Conservation (phyloP, 192 early-diverging fungal species). For the Backusella morwellensis region DNA sequence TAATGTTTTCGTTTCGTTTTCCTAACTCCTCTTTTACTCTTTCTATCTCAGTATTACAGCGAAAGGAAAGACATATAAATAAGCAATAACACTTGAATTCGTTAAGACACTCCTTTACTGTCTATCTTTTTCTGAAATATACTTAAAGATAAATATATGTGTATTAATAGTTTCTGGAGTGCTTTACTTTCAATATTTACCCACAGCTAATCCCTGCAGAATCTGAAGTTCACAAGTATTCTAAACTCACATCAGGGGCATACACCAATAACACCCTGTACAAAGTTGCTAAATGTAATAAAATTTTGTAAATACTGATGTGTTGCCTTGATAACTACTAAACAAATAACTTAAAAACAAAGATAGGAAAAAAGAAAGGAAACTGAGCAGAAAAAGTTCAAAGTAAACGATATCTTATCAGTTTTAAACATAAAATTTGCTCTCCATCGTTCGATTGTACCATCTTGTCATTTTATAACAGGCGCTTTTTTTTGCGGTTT, state of each 20-base stretch:
- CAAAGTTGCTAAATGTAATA: too few relatives aligned
- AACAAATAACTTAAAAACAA: neutral
- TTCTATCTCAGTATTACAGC: neutral
- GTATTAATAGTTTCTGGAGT: neutral
- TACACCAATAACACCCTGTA: neutral
- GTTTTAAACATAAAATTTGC: neutral
- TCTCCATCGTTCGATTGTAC: too few relatives aligned
- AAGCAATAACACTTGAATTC: neutral
- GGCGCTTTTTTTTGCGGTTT: too few relatives aligned
- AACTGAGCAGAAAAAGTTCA: neutral
- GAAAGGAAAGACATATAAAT: neutral
- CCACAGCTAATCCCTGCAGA: neutral
- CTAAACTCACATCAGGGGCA: neutral
- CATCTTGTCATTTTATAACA: too few relatives aligned
- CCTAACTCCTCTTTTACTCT: neutral
- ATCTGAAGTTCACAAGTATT: neutral
- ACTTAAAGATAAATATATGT: neutral
- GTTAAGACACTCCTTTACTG: neutral
- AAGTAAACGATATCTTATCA: neutral
- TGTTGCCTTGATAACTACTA: neutral
- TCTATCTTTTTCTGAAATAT: neutral
- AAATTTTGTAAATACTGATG: neutral
- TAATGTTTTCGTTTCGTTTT: neutral
- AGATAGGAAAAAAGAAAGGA: neutral
- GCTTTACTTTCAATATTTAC: neutral